phyloP scores from a whole-genome alignment of 202 grass and related monocot genomes.

The Setaria italica region DNA sequence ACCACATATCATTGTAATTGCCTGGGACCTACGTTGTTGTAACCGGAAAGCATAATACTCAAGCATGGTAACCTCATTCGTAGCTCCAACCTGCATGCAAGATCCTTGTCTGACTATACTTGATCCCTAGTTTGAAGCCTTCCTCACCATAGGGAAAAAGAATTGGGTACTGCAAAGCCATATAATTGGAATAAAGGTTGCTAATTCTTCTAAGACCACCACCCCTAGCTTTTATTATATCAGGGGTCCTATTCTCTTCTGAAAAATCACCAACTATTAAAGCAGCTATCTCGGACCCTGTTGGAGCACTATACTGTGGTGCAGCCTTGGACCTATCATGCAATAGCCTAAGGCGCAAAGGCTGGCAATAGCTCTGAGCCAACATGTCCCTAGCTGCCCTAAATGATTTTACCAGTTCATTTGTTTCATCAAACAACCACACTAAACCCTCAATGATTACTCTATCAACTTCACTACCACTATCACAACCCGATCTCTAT shows the following conservation, averaged over 20 bases:
- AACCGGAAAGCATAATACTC: constrained; percentile 27
- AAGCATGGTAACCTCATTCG: constrained; percentile 18
- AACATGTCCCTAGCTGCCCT: neutral
- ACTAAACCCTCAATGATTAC: neutral
- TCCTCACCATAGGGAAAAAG: neutral
- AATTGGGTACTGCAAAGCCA: neutral
- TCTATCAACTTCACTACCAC: neutral
- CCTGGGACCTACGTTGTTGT: neutral
- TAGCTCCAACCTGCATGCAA: neutral
- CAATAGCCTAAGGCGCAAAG: constrained; percentile 3
- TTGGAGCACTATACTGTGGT: neutral
- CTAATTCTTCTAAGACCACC: neutral
- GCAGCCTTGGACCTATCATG: neutral
- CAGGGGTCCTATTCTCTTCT: neutral
- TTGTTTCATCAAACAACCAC: constrained; percentile 5
- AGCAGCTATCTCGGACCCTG: neutral
- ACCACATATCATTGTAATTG: neutral
- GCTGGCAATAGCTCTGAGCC: neutral
- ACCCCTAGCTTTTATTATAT: constrained; percentile 11
- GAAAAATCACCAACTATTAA: constrained; percentile 42
- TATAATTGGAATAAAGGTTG: constrained; percentile 7
- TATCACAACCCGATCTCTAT: neutral
- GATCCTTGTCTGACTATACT: neutral
- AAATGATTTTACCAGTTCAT: neutral
- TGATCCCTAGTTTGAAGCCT: neutral